A percentile compares a stretch with the other conserved stretches of the same genome.
These are phyloP conservation scores for Zymoseptoria brevis DNA, from an alignment of 2,329 filamentous ascomycete species.

Conservation along the genomic window DNA sequence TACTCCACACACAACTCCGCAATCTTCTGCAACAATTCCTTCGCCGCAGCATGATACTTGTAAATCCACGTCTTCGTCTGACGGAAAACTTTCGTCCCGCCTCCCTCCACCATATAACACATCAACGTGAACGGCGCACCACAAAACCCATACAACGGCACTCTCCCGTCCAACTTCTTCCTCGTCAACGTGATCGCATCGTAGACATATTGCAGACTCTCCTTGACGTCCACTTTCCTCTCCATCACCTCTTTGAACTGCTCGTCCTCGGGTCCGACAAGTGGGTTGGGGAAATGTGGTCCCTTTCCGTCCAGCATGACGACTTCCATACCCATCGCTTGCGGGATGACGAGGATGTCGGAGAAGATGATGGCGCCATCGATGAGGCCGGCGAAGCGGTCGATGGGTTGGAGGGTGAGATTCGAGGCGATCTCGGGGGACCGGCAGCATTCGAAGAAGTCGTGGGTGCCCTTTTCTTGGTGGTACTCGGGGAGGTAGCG, in stretches of 20 bases:
- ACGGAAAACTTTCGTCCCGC: slow-evolving; percentile 88
- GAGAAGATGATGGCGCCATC: slow-evolving; percentile 99
- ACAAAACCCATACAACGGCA: slow-evolving; percentile 92
- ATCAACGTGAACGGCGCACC: slow-evolving; percentile 94
- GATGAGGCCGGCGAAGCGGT: slow-evolving; percentile 80
- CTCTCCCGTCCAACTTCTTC: slow-evolving; percentile 76
- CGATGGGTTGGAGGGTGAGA: slow-evolving; percentile 87
- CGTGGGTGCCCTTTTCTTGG: slow-evolving; percentile 77
- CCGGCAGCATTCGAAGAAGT: slow-evolving; percentile 98
- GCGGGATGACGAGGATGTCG: slow-evolving; percentile 93
- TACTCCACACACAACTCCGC: slow-evolving; percentile 92
- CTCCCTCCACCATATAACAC: slow-evolving; percentile 98
- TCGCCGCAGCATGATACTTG: slow-evolving; percentile 71
- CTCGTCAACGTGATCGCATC: slow-evolving; percentile 87
- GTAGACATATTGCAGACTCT: slow-evolving; percentile 89
- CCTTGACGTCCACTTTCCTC: slow-evolving; percentile 72
- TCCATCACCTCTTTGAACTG: slow-evolving; percentile 74
- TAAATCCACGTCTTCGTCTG: slow-evolving; percentile 97
- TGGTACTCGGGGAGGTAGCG: slow-evolving; percentile 98
- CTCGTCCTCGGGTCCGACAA: slow-evolving; percentile 68
- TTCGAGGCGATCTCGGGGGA: slow-evolving; percentile 87
- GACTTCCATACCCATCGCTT: slow-evolving; percentile 97
- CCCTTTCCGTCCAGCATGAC: slow-evolving; percentile 98
- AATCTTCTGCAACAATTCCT: slow-evolving; percentile 81
- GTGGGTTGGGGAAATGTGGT: slow-evolving; percentile 82